A percentile compares a stretch with the other conserved stretches of the same genome.
Evolutionary conservation across 2,329 filamentous ascomycete genomes (phyloP).

Genomic region (Berkeleyomyces basicola): DNA sequence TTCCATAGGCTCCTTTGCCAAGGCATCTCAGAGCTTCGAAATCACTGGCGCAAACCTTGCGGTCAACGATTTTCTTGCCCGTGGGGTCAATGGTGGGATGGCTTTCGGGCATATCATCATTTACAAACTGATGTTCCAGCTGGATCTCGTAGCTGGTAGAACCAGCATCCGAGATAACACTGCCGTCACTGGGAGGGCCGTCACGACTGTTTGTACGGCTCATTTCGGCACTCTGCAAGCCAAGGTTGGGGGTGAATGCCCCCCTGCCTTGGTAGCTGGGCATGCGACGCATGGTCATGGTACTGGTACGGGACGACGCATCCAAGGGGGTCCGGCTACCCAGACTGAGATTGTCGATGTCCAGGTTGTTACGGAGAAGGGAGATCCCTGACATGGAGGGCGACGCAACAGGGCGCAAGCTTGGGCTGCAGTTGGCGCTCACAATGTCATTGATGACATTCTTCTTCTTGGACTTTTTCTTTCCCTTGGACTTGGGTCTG

Average conservation of each 20-base stretch:
- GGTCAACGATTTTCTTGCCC: conserved; percentile 22
- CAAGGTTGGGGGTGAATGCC: conserved; percentile 28
- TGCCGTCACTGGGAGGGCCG: conserved; percentile 36
- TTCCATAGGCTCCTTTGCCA: conserved; percentile 91
- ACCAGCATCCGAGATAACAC: conserved; percentile 46
- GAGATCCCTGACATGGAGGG: conserved; percentile 57
- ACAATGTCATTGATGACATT: conserved; percentile 35
- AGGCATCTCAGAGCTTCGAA: conserved; percentile 85
- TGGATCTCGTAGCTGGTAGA: conserved; percentile 70
- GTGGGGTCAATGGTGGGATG: conserved; percentile 24
- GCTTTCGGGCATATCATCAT: conserved; percentile 10
- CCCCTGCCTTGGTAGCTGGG: conserved; percentile 10
- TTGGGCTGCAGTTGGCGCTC: conserved; percentile 46
- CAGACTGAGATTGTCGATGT: conserved; percentile 36
- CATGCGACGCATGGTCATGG: conserved; percentile 22
- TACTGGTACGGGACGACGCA: conserved; percentile 35
- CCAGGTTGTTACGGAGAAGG: conserved; percentile 59
- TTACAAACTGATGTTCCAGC: conserved; percentile 66
- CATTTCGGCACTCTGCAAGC: conserved; percentile 38
- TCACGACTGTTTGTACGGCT: conserved; percentile 38
- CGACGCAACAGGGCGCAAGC: conserved; percentile 34
- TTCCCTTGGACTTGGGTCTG: conserved; percentile 4
- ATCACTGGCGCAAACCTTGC: conserved; percentile 81
- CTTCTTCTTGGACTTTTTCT: conserved; percentile 19
- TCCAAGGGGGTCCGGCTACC: conserved; percentile 34